Conservation (phyloP, 106 monocot species). For the Alisma plantagoaquatica region DNA sequence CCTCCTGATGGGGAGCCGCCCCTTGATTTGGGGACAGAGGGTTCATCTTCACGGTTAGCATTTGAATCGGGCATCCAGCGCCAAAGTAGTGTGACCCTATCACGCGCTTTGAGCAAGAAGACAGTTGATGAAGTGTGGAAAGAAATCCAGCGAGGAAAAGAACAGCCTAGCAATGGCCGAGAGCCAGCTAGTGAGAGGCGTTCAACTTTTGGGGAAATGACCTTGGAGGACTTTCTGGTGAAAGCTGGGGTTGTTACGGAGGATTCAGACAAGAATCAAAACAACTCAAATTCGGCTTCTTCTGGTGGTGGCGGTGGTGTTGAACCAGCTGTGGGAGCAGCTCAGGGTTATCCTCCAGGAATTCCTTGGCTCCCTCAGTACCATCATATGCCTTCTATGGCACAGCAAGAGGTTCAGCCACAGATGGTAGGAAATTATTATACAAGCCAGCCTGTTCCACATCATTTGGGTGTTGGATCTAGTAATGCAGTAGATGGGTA, state of each 20-base stretch:
- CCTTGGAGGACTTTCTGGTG: slow-evolving; percentile 28
- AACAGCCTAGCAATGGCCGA: neutral
- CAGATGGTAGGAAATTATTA: neutral
- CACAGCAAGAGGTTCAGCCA: slow-evolving; percentile 17
- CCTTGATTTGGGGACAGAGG: neutral
- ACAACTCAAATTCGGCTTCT: slow-evolving; percentile 9
- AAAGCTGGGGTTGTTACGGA: slow-evolving; percentile 61
- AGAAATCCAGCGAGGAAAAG: slow-evolving; percentile 30
- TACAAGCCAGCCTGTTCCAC: neutral
- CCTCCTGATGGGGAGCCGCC: slow-evolving; percentile 19
- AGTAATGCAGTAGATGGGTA: slow-evolving; percentile 11
- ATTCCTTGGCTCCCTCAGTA: slow-evolving; percentile 32
- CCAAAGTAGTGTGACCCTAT: slow-evolving; percentile 45
- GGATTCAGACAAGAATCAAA: slow-evolving; percentile 35
- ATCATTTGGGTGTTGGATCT: slow-evolving; percentile 7
- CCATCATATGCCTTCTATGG: slow-evolving; percentile 20
- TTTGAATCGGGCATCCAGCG: slow-evolving; percentile 27
- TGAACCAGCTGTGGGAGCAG: slow-evolving; percentile 7
- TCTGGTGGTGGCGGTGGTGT: slow-evolving; percentile 16
- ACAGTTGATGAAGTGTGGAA: slow-evolving; percentile 64
- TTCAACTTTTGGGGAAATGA: too few species aligned
- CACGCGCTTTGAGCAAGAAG: slow-evolving; percentile 24
- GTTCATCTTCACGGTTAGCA: slow-evolving; percentile 6
- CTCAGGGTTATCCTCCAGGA: slow-evolving; percentile 14
- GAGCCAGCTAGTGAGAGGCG: too few species aligned